Conservation (phyloP, 1,284 basidiomycete species). For the Rhodotorula glutinis region DNA sequence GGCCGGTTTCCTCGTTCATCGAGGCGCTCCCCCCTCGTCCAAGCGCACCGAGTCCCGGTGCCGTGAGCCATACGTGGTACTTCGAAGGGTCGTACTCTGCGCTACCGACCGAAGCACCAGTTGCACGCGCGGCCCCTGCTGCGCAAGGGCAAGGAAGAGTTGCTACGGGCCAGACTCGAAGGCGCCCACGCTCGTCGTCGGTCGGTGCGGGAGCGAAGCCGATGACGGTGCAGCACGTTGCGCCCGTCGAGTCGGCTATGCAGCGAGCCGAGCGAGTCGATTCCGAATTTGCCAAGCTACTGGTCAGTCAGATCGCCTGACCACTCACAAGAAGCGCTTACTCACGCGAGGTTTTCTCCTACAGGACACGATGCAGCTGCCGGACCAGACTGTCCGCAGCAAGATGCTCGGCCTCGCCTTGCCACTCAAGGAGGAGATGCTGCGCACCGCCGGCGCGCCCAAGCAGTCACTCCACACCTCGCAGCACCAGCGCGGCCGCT, state of each 20-base stretch:
- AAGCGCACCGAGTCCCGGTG: neutral
- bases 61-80: neutral
- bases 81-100: constrained; percentile 7
- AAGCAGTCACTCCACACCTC: constrained; percentile 3
- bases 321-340: neutral
- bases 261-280: constrained; percentile 23
- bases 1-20: constrained; percentile 10
- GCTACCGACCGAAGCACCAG: constrained; percentile 10
- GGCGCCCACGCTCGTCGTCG: constrained; percentile 16
- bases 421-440: constrained; percentile 37
- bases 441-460: constrained; percentile 12
- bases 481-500: constrained; percentile 20
- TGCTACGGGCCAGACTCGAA: neutral
- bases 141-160: no score
- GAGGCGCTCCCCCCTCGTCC: constrained; percentile 20
- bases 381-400: constrained; percentile 22
- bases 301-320: constrained; percentile 7
- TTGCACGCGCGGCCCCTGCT: neutral
- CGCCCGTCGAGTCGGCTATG: constrained; percentile 12
- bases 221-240: neutral
- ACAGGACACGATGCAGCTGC: constrained; percentile 38
- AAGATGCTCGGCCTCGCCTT: constrained; percentile 35
- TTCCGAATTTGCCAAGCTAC: constrained; percentile 25
- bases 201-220: constrained; percentile 18
- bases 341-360: no score